A percentile compares a stretch with the other conserved stretches of the same genome.
phyloP scores from a whole-genome alignment of 768 basidiomycete genomes.

The Podaxis sp. region DNA sequence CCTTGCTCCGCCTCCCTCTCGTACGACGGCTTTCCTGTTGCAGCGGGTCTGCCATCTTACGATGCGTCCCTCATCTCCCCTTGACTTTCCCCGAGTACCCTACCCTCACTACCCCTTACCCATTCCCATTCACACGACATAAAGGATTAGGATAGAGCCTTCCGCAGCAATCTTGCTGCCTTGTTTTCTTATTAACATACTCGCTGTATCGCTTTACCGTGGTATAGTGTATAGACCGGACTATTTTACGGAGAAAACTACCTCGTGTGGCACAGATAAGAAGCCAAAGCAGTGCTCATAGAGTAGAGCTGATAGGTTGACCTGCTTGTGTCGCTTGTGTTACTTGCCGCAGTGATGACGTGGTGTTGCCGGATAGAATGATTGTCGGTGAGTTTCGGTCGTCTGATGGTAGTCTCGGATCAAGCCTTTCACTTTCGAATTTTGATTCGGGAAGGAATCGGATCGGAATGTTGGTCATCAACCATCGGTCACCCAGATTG shows the following conservation, averaged over 20 bases:
- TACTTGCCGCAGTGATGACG: neutral
- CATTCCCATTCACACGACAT: conserved; percentile 4
- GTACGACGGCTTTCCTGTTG: neutral
- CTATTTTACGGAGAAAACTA: neutral
- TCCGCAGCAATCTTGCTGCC: neutral
- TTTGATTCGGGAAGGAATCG: neutral
- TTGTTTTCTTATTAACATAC: conserved; percentile 3
- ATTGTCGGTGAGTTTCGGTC: neutral
- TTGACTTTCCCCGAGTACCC: conserved; percentile 5
- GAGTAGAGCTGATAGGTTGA: too few species aligned
- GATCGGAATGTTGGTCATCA: neutral
- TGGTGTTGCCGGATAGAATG: neutral
- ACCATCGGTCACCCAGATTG: neutral
- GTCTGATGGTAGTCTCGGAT: neutral
- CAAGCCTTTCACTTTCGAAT: neutral
- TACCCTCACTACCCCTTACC: neutral
- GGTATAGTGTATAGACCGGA: conserved; percentile 13
- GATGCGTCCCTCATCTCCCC: neutral
- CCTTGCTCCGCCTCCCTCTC: neutral
- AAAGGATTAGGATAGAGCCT: conserved; percentile 16
- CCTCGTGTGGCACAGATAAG: neutral
- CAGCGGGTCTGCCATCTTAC: neutral
- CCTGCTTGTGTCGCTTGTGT: too few species aligned
- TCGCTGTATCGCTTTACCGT: conserved; percentile 8
- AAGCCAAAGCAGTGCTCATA: neutral